These are phyloP conservation scores for Vickermania ingenoplastis DNA, from an alignment of 208 protist genomes.

Conservation along the genomic window DNA sequence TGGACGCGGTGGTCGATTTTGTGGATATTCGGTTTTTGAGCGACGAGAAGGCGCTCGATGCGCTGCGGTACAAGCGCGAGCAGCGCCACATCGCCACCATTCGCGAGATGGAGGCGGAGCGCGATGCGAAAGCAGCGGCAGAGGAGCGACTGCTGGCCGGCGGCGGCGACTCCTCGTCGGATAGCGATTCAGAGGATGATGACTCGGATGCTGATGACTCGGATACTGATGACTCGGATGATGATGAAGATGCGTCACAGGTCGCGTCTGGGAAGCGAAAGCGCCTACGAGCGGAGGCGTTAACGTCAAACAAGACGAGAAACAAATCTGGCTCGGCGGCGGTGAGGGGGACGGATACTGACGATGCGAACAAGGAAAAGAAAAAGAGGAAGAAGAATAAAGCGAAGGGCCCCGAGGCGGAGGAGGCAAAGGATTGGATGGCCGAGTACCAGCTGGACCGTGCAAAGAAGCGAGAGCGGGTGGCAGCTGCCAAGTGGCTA, in stretches of 20 bases:
- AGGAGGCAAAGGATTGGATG: slow-evolving; percentile 16
- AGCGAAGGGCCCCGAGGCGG: neutral
- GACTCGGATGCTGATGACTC: neutral
- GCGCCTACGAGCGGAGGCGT: neutral
- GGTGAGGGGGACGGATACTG: neutral
- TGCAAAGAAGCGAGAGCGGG: slow-evolving; percentile 59
- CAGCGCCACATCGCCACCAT: slow-evolving; percentile 64
- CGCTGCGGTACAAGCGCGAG: slow-evolving; percentile 62
- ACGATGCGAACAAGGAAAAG: neutral
- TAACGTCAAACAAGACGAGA: too few relatives aligned
- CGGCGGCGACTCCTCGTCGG: neutral
- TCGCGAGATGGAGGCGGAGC: slow-evolving; percentile 53
- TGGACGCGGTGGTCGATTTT: slow-evolving; percentile 83
- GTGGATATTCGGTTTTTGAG: slow-evolving; percentile 81
- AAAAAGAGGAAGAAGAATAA: slow-evolving; percentile 5
- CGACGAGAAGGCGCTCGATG: slow-evolving; percentile 62
- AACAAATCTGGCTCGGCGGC: too few relatives aligned
- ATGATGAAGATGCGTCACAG: slow-evolving; percentile 1
- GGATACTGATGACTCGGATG: slow-evolving; percentile 4
- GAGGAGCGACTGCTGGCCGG: slow-evolving; percentile 9
- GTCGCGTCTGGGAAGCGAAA: neutral
- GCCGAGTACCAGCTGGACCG: slow-evolving; percentile 38
- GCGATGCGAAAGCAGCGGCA: slow-evolving; percentile 10
- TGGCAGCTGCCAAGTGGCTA: slow-evolving; percentile 69
- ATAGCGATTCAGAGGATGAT: slow-evolving; percentile 1